These are phyloP conservation scores for Lipomyces sp. DNA, from an alignment of 805 yeast genomes.

Conservation along the genomic window DNA sequence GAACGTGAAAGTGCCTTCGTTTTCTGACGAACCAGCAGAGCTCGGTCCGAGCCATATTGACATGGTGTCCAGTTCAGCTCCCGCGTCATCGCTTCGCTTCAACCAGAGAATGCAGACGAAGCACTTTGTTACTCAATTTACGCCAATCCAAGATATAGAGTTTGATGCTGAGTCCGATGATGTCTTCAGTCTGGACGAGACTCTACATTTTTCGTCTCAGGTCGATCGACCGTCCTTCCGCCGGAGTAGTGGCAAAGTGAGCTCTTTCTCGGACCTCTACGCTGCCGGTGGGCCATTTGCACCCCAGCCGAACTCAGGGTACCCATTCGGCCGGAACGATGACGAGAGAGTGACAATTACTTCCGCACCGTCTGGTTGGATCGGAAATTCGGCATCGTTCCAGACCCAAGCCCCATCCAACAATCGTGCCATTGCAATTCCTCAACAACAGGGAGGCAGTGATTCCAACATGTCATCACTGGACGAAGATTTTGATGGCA, in stretches of 20 bases:
- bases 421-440: conserved; percentile 3
- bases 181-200: conserved; percentile 31
- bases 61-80: conserved; percentile 8
- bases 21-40: background rate
- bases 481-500: conserved; percentile 16
- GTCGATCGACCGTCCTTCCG: conserved; percentile 11
- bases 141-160: conserved; percentile 4
- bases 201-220: conserved; percentile 8
- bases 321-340: background rate
- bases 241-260: conserved; percentile 4
- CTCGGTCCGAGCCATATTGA: background rate
- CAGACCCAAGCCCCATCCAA: conserved; percentile 6
- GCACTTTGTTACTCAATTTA: background rate
- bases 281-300: conserved; percentile 13
- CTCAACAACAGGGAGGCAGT: background rate
- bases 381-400: conserved; percentile 26
- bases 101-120: background rate
- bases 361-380: conserved; percentile 23
- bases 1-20: background rate
- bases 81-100: conserved; percentile 8
- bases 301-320: background rate
- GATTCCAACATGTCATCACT: conserved; percentile 18
- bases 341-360: conserved; percentile 6
- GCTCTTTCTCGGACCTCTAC: conserved; percentile 22
- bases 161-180: conserved; percentile 23